Percentiles rank a stretch among this genome's conserved stretches.
Conservation (phyloP, 306 rosid genomes). For the Astragalus membranaceus region DNA sequence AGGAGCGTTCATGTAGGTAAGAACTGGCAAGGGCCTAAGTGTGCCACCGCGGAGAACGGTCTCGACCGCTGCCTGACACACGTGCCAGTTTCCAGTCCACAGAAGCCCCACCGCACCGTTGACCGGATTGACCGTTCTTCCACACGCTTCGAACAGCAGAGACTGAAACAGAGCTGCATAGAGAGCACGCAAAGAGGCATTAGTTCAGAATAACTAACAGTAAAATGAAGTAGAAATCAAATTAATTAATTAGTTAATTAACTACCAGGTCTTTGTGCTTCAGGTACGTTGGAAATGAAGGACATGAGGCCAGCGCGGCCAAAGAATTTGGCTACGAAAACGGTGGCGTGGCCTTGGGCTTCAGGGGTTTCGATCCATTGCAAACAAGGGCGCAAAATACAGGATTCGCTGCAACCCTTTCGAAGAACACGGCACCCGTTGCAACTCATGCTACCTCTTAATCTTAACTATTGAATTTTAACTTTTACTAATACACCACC, state of each 20-base stretch:
- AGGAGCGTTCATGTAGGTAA: constrained; percentile 23
- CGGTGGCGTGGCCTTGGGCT: constrained; percentile 94
- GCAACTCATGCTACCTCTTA: constrained; percentile 63
- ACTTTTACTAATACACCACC: no score
- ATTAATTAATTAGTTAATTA: not conserved
- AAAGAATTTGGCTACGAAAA: constrained; percentile 92
- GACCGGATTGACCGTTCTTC: constrained; percentile 82
- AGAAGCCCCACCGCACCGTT: constrained; percentile 84
- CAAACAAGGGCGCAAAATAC: constrained; percentile 76
- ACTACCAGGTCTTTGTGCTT: constrained; percentile 73
- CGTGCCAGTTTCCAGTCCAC: constrained; percentile 94
- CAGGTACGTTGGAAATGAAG: constrained; percentile 86
- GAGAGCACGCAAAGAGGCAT: not conserved
- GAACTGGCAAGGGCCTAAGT: constrained; percentile 51
- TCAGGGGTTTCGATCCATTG: constrained; percentile 87
- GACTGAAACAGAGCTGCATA: constrained; percentile 77
- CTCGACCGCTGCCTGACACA: constrained; percentile 85
- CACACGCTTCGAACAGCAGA: constrained; percentile 78
- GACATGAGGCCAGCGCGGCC: constrained; percentile 99
- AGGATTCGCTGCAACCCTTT: constrained; percentile 92
- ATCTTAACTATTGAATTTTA: not conserved
- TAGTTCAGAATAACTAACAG: not conserved
- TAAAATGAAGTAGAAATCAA: not conserved
- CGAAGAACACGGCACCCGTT: constrained; percentile 98
- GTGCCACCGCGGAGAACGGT: constrained; percentile 79